phyloP scores from a whole-genome alignment of 75 land plant genomes.

The Picea sitchensis region DNA sequence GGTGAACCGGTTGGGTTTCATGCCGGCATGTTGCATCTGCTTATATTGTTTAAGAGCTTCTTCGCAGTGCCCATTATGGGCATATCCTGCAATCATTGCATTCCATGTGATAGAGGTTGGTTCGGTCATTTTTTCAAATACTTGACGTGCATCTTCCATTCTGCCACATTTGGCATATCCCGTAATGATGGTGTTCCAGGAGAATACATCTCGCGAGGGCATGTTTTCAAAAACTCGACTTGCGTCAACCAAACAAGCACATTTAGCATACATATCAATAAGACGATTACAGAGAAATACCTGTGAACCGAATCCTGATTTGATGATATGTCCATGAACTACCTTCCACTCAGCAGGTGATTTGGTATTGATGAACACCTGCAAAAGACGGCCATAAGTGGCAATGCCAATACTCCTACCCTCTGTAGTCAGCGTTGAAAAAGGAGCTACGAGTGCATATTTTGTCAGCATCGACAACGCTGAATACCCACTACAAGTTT shows the following conservation, averaged over 20 bases:
- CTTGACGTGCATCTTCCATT: conserved; percentile 1
- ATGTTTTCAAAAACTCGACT: conserved; percentile 1
- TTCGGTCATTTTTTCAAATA: background rate
- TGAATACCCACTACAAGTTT: too few relatives aligned
- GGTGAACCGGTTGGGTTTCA: background rate
- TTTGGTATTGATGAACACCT: too few relatives aligned
- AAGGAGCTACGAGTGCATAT: too few relatives aligned
- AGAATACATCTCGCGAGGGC: background rate
- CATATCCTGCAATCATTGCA: conserved; percentile 13
- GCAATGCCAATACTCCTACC: too few relatives aligned
- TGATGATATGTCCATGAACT: background rate
- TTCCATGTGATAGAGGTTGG: background rate
- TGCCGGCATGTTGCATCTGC: background rate
- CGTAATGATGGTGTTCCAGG: conserved; percentile 11
- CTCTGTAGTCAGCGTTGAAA: too few relatives aligned
- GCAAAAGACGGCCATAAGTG: too few relatives aligned
- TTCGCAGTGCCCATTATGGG: background rate
- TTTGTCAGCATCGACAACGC: too few relatives aligned
- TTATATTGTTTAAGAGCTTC: background rate
- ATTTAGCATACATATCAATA: background rate
- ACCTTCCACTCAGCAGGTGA: background rate
- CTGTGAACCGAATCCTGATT: conserved; percentile 10
- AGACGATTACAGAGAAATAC: conserved; percentile 5
- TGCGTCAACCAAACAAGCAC: background rate
- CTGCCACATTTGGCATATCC: background rate